Evolutionary conservation across 768 basidiomycete species (phyloP), one percentile per base, ranked within the genome.

Genomic region (Tulasnella sp.): DNA sequence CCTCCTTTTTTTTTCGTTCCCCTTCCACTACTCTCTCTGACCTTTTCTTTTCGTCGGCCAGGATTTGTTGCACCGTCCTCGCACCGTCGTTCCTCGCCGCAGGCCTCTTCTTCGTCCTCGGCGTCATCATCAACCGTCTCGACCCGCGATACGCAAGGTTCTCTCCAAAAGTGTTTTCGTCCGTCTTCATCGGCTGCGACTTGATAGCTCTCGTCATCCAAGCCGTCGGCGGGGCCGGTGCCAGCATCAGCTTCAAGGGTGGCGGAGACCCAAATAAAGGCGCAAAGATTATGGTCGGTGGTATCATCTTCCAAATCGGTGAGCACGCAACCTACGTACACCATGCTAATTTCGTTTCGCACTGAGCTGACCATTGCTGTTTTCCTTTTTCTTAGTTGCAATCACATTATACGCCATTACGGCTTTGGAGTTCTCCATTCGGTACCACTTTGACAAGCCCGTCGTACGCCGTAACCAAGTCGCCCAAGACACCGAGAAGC

Each of bases 381-480:
- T 76, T 34, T 39, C 19, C 2, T 52, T 64, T 52, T 64, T 31
- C 40, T 4, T 77, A 88, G 88, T 82, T 11, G 83, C 84, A 49
- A 85, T 89, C 70, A 78, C 83, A 0, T 58, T 86, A 9, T 89
- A 85, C 76, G 81, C 85, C 1, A 37, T 82, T 25, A 84, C 84
- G 9, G 86, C 84, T 0, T 68, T 79, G 22, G 89, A 89, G 78
- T 89, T 87, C 79, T 82, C 86, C 77, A 25, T 85, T 15, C 86
- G 87, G 2, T 87, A 85, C 74, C 58, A 79, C 40, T 75, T 64
- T 8, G 81, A 86, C 71, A 79, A 80, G 29, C 88, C 87, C 7
- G 40, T 86, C 37, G 79, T 12, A n/a, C 45, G 54, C 49, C 68
- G 52, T 2, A 29, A 3, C 42, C 34, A 42, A 42, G 40, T 11